Evolutionary conservation across 75 land plant genomes (phyloP), one percentile per base, ranked within the genome.

Genomic region (Picea sitchensis): DNA sequence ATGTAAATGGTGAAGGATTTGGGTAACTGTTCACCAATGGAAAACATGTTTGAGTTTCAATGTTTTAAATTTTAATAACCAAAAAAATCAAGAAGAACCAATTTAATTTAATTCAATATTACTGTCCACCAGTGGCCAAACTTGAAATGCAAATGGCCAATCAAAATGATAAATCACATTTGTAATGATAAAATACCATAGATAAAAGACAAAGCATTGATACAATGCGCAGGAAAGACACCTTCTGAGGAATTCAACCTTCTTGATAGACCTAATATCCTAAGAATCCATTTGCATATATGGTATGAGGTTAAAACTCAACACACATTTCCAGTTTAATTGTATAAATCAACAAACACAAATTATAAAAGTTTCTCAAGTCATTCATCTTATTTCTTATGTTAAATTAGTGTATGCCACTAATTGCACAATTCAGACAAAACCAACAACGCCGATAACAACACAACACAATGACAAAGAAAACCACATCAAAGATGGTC

Each of bases 1-100:
- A 97, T 77, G 99, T 91, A 75, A 82, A 92, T 73, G 94, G 83
- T 58, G 99, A 97, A 74, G 99, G 99, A 87, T 97, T 97, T 61
- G 99, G 99, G 73, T 97, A 97, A 85, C 99, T 96, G 79, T 32
- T 71, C 65, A 75, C 32, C 69, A 80, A 5, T 83, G 56, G 65
- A 36, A 41, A 44, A 47, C 26, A 79, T 81, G 63, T 81, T 60
- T 17, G 60, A 68, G 61, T 59, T 44, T 3, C 44, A 47, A 71
- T 71, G 20, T 38, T 71, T 41, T 68, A 58, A 80, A 41, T 59
- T 59, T 71, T 15, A 30, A 71, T 58, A 79, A 36, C 36, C 15
- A 77, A 65, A 21, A 14, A 3, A 64, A 71, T n/a, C 61, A 57
- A 23, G 20, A 51, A 20, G 12, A 76, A 76, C 3, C 34, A 76